These are phyloP conservation scores for Arachnopeziza araneosa DNA, from an alignment of 2,329 filamentous ascomycete genomes.

Conservation along the genomic window DNA sequence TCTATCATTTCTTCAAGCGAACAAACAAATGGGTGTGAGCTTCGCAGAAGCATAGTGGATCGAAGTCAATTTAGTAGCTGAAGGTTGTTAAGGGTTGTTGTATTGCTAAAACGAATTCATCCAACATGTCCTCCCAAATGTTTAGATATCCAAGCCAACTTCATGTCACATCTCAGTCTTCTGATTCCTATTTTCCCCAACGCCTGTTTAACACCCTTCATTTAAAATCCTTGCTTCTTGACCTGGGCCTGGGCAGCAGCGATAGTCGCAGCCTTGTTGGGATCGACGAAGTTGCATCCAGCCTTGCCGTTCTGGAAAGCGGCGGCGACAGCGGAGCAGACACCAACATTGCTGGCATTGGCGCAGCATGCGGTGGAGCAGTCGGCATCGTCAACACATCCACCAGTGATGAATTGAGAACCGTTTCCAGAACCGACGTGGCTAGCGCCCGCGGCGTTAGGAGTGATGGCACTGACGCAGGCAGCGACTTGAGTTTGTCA, in stretches of 20 bases:
- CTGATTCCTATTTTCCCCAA: neutral
- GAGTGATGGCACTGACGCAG: constrained; percentile 30
- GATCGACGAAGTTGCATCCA: constrained; percentile 34
- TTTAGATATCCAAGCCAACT: neutral
- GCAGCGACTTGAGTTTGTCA: constrained; percentile 25
- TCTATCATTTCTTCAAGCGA: neutral
- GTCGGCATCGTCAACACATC: constrained; percentile 32
- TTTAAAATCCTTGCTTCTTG: constrained; percentile 31
- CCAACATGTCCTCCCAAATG: neutral
- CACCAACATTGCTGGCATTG: constrained; percentile 27
- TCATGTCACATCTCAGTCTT: neutral
- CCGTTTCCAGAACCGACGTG: constrained; percentile 32
- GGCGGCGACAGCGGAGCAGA: constrained; percentile 34
- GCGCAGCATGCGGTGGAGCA: constrained; percentile 33
- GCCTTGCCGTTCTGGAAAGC: constrained; percentile 35
- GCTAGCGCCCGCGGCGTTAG: constrained; percentile 32
- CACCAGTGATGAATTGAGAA: constrained; percentile 35
- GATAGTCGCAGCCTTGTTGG: constrained; percentile 27
- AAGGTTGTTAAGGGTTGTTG: neutral
- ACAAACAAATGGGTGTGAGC: neutral
- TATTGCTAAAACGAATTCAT: neutral
- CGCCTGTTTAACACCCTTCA: neutral
- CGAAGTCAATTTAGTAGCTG: neutral
- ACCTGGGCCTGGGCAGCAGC: constrained; percentile 20
- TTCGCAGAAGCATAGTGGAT: neutral